A percentile compares a stretch with the other conserved stretches of the same genome.
These are phyloP conservation scores for Jamesozyma lodderae DNA, from an alignment of 805 yeast genomes.

Conservation along the genomic window DNA sequence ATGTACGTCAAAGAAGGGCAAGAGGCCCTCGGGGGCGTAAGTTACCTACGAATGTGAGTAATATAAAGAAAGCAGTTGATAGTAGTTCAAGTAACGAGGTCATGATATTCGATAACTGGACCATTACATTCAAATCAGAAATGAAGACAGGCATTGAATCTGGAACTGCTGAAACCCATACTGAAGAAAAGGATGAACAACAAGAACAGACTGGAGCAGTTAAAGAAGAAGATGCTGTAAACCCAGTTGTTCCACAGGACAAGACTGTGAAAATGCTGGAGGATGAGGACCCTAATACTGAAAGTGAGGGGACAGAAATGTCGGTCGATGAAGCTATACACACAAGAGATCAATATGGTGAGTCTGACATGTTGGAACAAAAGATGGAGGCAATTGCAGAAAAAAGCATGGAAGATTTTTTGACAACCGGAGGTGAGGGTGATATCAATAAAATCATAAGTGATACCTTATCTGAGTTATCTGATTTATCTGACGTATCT, in stretches of 20 bases:
- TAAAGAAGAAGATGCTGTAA: background rate
- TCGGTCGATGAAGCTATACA: conserved; percentile 6
- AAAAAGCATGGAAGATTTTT: conserved; percentile 8
- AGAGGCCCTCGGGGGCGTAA: conserved; percentile 70
- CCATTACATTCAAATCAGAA: conserved; percentile 4
- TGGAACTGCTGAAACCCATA: no score
- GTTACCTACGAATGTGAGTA: conserved; percentile 47
- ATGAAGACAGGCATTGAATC: background rate
- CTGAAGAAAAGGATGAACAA: background rate
- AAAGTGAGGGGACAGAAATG: background rate
- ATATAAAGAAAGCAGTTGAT: conserved; percentile 25
- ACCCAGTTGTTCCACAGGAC: background rate
- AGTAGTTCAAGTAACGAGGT: conserved; percentile 12
- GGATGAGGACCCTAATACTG: background rate
- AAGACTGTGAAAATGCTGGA: background rate
- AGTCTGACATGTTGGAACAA: conserved; percentile 9
- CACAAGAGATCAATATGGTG: conserved; percentile 10
- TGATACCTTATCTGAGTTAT: no score
- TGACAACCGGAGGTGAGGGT: conserved; percentile 1
- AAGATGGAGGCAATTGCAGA: conserved; percentile 11
- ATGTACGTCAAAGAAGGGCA: conserved; percentile 37
- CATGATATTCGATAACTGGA: conserved; percentile 21
- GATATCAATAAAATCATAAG: conserved; percentile 4
- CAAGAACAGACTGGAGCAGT: background rate
- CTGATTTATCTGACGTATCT: background rate